A percentile compares a stretch with the other conserved stretches of the same genome.
These are phyloP conservation scores for Sporothrix globosa DNA, from an alignment of 2,329 filamentous ascomycete genomes.

Conservation along the genomic window DNA sequence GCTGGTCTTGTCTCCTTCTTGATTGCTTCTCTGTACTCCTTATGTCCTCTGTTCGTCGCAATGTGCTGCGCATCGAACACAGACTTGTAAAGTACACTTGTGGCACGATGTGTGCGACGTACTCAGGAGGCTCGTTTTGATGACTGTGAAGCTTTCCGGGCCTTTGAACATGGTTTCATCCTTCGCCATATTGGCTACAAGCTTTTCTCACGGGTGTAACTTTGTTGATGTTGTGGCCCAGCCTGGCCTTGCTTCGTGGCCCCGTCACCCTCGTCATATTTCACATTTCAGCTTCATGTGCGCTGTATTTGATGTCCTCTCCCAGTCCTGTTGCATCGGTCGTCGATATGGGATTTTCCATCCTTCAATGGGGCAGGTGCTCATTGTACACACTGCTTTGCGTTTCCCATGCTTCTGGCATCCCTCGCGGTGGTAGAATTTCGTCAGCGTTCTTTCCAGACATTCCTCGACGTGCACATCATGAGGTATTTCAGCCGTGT, in stretches of 20 bases:
- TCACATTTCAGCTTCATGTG: neutral
- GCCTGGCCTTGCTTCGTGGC: neutral
- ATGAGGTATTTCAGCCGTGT: neutral
- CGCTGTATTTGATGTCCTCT: neutral
- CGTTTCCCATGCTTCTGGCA: constrained; percentile 9
- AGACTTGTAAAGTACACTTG: neutral
- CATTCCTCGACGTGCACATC: neutral
- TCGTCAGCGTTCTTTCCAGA: neutral
- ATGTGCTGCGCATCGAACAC: neutral
- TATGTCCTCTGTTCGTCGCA: too few relatives aligned
- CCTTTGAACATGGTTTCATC: constrained; percentile 2
- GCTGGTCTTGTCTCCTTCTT: too few relatives aligned
- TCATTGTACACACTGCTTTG: neutral
- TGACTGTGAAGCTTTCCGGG: neutral
- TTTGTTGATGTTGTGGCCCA: neutral
- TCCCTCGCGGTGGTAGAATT: neutral
- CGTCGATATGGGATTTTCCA: neutral
- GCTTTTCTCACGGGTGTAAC: neutral
- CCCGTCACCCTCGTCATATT: constrained; percentile 5
- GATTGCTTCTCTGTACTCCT: neutral
- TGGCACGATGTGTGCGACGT: neutral
- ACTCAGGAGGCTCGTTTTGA: neutral
- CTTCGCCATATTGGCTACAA: neutral
- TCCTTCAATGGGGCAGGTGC: neutral
- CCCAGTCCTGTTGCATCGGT: constrained; percentile 1